A percentile compares a stretch with the other conserved stretches of the same genome.
These are phyloP conservation scores for Fusarium agapanthi DNA, from an alignment of 2,329 filamentous ascomycete genomes.

Conservation along the genomic window DNA sequence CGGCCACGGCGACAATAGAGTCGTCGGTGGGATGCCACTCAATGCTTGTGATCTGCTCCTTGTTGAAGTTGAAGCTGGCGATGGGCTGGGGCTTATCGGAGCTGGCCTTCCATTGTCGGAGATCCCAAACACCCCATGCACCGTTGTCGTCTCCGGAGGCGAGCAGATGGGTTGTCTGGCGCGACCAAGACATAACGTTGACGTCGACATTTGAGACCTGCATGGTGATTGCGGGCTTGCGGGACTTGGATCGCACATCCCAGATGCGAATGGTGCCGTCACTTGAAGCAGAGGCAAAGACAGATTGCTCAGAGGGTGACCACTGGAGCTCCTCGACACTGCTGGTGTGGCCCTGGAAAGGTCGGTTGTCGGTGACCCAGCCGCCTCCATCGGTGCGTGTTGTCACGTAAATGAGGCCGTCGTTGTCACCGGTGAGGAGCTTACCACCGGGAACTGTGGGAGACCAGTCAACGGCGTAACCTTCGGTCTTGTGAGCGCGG, in stretches of 20 bases:
- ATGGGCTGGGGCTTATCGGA: constrained; percentile 76
- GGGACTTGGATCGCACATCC: constrained; percentile 91
- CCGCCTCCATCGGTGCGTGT: constrained; percentile 87
- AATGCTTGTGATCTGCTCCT: constrained; percentile 92
- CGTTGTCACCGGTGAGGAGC: constrained; percentile 89
- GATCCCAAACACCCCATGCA: constrained; percentile 94
- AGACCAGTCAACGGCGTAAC: constrained; percentile 98
- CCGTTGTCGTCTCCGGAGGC: constrained; percentile 94
- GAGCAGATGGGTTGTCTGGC: constrained; percentile 85
- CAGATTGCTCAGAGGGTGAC: constrained; percentile 91
- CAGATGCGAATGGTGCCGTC: constrained; percentile 96
- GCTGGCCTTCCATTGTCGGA: constrained; percentile 86
- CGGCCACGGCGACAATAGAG: constrained; percentile 91
- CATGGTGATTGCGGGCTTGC: constrained; percentile 86
- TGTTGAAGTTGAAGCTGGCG: constrained; percentile 95
- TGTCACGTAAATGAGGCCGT: constrained; percentile 88
- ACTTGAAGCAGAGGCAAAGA: constrained; percentile 92
- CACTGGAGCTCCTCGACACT: constrained; percentile 96
- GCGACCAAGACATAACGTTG: constrained; percentile 97
- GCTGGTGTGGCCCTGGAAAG: constrained; percentile 84
- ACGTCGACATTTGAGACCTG: constrained; percentile 86
- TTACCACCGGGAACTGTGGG: constrained; percentile 79
- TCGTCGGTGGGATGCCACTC: constrained; percentile 99
- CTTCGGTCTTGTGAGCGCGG: constrained; percentile 90
- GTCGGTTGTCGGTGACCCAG: constrained; percentile 85